phyloP scores from a whole-genome alignment of 208 protist genomes.

The Porcisia hertigi region DNA sequence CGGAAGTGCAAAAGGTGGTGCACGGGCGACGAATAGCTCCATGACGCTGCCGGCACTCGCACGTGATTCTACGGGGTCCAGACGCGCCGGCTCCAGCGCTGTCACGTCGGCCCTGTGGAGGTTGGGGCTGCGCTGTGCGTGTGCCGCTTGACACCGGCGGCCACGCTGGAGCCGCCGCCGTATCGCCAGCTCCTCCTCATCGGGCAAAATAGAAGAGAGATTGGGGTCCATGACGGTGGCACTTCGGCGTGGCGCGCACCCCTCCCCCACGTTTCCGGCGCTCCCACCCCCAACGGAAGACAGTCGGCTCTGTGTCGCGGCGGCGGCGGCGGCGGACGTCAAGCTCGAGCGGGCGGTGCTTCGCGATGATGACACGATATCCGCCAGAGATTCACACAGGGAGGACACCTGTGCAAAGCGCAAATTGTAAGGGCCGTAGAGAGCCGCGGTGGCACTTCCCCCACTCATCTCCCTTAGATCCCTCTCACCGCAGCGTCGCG shows the following conservation, averaged over 20 bases:
- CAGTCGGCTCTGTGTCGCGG: conserved; percentile 1
- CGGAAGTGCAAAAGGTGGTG: background rate
- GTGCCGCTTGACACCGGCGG: background rate
- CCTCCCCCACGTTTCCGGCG: background rate
- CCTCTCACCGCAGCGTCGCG: background rate
- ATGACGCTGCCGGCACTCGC: conserved; percentile 2
- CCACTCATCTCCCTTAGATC: background rate
- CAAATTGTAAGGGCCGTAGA: conserved; percentile 15
- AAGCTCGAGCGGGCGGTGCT: conserved; percentile 41
- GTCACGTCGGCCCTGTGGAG: background rate
- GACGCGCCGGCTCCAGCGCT: background rate
- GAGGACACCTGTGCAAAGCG: conserved; percentile 39
- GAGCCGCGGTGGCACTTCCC: background rate
- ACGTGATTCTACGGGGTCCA: background rate
- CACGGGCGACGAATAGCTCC: background rate
- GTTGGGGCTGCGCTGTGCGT: background rate
- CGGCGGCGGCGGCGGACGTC: conserved; percentile 18
- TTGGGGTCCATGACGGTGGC: conserved; percentile 48
- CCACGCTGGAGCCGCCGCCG: conserved; percentile 20
- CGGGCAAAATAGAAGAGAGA: conserved; percentile 55
- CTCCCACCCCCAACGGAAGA: background rate
- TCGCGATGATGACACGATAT: conserved; percentile 55
- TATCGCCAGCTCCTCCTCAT: conserved; percentile 33
- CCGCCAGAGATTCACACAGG: conserved; percentile 39
- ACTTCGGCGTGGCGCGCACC: conserved; percentile 18